A percentile compares a stretch with the other conserved stretches of the same genome.
These are phyloP conservation scores for Leccinum imitatum DNA, from an alignment of 768 basidiomycete species.

Conservation along the genomic window DNA sequence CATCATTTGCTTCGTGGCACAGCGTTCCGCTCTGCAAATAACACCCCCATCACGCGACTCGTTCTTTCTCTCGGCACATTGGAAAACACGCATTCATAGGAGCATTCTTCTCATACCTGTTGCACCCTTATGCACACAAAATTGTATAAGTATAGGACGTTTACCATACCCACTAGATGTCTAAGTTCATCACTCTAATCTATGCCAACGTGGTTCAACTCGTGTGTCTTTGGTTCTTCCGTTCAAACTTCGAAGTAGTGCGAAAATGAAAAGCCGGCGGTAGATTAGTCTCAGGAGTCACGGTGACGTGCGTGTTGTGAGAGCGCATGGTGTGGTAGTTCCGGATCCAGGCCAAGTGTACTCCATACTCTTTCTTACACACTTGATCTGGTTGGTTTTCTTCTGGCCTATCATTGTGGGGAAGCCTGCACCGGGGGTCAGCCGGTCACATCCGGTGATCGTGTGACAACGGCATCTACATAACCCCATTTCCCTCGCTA, in stretches of 20 bases:
- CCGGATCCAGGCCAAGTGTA: background rate
- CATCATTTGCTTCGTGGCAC: background rate
- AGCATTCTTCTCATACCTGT: background rate
- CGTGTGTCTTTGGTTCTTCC: background rate
- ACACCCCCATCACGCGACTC: background rate
- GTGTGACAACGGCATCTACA: no score
- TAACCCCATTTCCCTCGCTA: no score
- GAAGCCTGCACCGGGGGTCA: no score
- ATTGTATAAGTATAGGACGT: slow-evolving; percentile 2
- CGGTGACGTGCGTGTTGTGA: background rate
- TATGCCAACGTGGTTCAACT: background rate
- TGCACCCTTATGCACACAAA: background rate
- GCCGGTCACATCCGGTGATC: no score
- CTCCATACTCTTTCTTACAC: background rate
- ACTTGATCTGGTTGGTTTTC: no score
- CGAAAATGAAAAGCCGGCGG: background rate
- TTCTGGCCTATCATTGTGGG: background rate
- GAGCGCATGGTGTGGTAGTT: background rate
- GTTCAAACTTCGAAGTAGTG: background rate
- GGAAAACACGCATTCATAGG: background rate
- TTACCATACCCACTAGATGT: background rate
- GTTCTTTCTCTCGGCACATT: background rate
- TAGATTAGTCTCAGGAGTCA: background rate
- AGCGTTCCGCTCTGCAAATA: background rate
- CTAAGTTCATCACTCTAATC: background rate